phyloP scores from a whole-genome alignment of 148 eudicot genomes.

The Rhododendron vialii region DNA sequence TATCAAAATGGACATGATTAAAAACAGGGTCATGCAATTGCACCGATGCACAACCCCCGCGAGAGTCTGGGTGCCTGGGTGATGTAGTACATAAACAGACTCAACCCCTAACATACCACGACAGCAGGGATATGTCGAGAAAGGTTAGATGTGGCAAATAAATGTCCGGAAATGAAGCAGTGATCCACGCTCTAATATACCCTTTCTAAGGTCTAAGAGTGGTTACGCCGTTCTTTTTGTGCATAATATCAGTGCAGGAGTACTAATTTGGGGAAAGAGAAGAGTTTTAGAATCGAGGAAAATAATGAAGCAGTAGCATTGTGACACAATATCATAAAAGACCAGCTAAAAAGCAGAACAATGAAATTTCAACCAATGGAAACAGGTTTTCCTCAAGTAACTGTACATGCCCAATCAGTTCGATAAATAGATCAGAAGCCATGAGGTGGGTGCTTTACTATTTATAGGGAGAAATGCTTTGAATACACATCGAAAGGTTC shows the following conservation, averaged over 20 bases:
- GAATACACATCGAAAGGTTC: constrained; percentile 43
- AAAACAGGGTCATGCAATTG: not conserved
- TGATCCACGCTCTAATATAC: not conserved
- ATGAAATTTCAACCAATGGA: not conserved
- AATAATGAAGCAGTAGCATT: not conserved
- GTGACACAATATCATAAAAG: not conserved
- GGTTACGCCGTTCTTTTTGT: not conserved
- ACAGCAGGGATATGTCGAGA: not conserved
- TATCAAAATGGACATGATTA: not conserved
- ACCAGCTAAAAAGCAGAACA: not conserved
- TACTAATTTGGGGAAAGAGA: not conserved
- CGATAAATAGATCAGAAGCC: not conserved
- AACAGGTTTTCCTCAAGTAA: not conserved
- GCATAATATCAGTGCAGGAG: not conserved
- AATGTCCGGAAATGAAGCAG: not conserved
- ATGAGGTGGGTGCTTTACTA: not conserved
- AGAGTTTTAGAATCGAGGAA: not conserved
- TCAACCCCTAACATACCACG: not conserved
- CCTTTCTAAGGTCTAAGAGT: not conserved
- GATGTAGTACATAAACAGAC: not conserved
- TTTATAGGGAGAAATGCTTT: constrained; percentile 38
- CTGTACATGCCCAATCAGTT: not conserved
- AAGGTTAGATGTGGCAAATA: not conserved
- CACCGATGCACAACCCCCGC: not conserved
- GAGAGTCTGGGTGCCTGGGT: not conserved